A percentile compares a stretch with the other conserved stretches of the same genome.
Evolutionary conservation across 176 grass and related monocot genomes (phyloP).

Genomic region (Carex scoparia): DNA sequence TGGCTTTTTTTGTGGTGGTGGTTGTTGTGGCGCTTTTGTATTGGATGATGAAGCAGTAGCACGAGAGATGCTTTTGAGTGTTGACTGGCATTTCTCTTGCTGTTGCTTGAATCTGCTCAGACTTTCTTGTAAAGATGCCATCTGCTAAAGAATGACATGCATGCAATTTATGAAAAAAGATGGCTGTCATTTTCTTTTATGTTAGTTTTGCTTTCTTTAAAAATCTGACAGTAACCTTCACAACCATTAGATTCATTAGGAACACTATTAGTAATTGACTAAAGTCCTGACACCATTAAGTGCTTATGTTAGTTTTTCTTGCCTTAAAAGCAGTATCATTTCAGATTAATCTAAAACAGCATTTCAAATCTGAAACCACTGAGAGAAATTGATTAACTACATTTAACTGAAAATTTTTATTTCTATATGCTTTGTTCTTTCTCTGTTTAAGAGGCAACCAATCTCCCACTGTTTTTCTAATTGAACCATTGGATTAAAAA

Average conservation of each 20-base stretch:
- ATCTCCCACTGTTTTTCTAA: not conserved
- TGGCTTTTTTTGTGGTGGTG: conserved; percentile 33
- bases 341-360: not conserved
- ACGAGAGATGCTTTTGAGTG: conserved; percentile 59
- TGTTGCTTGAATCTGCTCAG: conserved; percentile 84
- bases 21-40: conserved; percentile 38
- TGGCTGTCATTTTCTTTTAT: no score
- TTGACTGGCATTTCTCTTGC: conserved; percentile 77
- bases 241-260: not conserved
- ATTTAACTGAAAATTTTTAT: not conserved
- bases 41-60: conserved; percentile 36
- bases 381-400: not conserved
- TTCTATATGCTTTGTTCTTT: not conserved
- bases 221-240: not conserved
- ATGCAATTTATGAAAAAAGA: not conserved
- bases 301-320: no score
- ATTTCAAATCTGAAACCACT: not conserved
- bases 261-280: not conserved
- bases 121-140: conserved; percentile 72
- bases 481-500: not conserved
- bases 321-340: not conserved
- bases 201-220: no score
- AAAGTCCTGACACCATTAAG: not conserved
- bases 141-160: conserved; percentile 22
- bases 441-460: not conserved